phyloP scores from a whole-genome alignment of 2,329 filamentous ascomycete genomes.

The Chaetothyriales sp. region DNA sequence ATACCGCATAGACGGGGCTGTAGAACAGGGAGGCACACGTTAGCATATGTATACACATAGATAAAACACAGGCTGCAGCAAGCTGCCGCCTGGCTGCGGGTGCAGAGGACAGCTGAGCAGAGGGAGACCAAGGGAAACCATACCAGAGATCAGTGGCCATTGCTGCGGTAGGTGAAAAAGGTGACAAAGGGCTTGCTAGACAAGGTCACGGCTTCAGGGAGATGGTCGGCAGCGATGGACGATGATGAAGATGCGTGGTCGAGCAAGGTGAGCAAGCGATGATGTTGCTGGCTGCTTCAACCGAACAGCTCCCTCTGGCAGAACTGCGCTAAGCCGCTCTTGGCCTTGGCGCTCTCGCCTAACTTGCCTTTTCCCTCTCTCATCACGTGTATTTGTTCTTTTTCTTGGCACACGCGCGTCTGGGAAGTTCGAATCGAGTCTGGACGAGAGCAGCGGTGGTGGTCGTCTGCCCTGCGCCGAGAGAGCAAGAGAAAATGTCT shows the following conservation, averaged over 20 bases:
- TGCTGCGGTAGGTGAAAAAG: neutral
- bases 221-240: constrained; percentile 1
- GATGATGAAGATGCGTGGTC: constrained; percentile 4
- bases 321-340: neutral
- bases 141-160: constrained; percentile 77
- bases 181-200: constrained; percentile 27
- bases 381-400: too few species aligned
- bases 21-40: constrained; percentile 22
- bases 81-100: constrained; percentile 4
- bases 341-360: neutral
- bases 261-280: neutral
- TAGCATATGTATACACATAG: constrained; percentile 24
- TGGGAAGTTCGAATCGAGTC: too few species aligned
- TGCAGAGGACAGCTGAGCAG: constrained; percentile 16
- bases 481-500: too few species aligned
- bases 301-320: constrained; percentile 19
- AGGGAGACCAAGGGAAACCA: constrained; percentile 37
- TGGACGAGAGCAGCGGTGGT: too few species aligned
- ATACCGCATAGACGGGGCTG: constrained; percentile 97
- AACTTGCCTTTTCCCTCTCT: neutral
- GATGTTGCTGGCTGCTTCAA: neutral
- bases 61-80: neutral
- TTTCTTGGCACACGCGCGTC: too few species aligned
- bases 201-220: neutral
- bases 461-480: too few species aligned